Conservation (phyloP, 2,329 filamentous ascomycete genomes). For the Chrysosporium keratinophilum region DNA sequence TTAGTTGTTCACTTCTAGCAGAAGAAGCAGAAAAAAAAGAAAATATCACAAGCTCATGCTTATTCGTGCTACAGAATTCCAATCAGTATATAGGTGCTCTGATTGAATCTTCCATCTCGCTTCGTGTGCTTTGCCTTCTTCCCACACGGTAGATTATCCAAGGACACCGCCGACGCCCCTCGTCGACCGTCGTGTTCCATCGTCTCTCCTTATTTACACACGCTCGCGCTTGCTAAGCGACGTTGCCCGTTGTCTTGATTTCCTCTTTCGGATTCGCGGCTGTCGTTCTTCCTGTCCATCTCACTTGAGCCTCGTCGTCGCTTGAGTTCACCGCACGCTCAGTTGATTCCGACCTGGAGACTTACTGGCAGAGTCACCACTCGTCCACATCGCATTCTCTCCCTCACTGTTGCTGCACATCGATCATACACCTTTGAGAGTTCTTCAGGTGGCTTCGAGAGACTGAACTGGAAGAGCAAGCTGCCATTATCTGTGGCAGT, state of each 20-base stretch:
- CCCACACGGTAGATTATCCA: slow-evolving; percentile 1
- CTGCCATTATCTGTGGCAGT: not conserved
- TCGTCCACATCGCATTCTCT: not conserved
- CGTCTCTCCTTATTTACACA: not conserved
- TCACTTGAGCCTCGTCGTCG: not conserved
- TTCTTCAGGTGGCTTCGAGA: not conserved
- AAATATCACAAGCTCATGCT: slow-evolving; percentile 1
- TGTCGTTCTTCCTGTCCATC: not conserved
- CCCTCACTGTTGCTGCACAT: not conserved
- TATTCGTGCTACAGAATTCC: slow-evolving; percentile 2
- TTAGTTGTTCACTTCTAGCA: slow-evolving; percentile 3
- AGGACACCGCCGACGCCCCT: not conserved
- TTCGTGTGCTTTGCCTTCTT: not conserved
- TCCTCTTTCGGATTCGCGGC: slow-evolving; percentile 6
- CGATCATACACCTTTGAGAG: not conserved
- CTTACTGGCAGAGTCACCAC: not conserved
- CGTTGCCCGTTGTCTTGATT: not conserved
- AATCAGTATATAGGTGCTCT: slow-evolving; percentile 5
- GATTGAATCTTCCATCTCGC: slow-evolving; percentile 6
- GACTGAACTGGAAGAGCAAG: not conserved
- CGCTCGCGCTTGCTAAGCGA: not conserved
- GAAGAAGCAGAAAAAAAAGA: not conserved
- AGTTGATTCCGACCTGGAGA: not conserved
- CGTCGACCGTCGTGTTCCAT: slow-evolving; percentile 4
- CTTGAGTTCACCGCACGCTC: not conserved